Percentiles rank a stretch among this genome's conserved stretches.
Conservation (phyloP, 192 early-diverging fungal species). For the Spizellomyces punctatus region DNA sequence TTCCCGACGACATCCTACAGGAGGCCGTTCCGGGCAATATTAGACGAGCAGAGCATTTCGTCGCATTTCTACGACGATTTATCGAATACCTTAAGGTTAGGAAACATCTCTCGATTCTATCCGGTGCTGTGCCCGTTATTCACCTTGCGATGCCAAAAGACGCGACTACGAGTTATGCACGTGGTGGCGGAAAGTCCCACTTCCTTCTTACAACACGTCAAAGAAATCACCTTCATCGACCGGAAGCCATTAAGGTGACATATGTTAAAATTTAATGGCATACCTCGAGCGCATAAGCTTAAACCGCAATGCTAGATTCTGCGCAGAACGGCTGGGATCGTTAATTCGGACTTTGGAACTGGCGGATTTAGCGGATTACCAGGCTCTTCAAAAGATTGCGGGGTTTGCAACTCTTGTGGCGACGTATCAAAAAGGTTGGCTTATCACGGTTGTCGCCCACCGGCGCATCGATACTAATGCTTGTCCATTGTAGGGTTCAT, state of each 20-base stretch:
- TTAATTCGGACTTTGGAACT: slow-evolving; percentile 92
- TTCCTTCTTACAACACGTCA: slow-evolving; percentile 91
- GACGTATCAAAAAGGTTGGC: slow-evolving; percentile 86
- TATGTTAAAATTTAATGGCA: background rate
- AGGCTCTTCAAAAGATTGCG: slow-evolving; percentile 82
- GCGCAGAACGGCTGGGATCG: slow-evolving; percentile 87
- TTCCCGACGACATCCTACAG: slow-evolving; percentile 89
- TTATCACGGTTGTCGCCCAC: background rate
- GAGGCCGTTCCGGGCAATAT: slow-evolving; percentile 99
- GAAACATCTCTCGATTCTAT: background rate
- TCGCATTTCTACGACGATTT: slow-evolving; percentile 93
- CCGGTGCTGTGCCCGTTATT: background rate
- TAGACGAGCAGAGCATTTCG: slow-evolving; percentile 96
- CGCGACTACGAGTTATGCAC: slow-evolving; percentile 93
- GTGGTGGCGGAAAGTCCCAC: slow-evolving; percentile 95
- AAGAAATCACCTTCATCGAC: slow-evolving; percentile 95
- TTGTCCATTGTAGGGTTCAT: slow-evolving; percentile 67
- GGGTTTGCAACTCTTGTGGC: slow-evolving; percentile 93
- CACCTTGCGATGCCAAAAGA: slow-evolving; percentile 46
- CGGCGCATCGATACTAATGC: background rate
- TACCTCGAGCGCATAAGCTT: slow-evolving; percentile 15
- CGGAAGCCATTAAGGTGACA: slow-evolving; percentile 80
- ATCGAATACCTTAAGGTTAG: slow-evolving; percentile 93
- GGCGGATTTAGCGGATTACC: slow-evolving; percentile 86
- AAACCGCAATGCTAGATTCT: slow-evolving; percentile 60